Evolutionary conservation across 164 flowering plant species (phyloP).

Genomic region (Magnolia kwangsiensis): DNA sequence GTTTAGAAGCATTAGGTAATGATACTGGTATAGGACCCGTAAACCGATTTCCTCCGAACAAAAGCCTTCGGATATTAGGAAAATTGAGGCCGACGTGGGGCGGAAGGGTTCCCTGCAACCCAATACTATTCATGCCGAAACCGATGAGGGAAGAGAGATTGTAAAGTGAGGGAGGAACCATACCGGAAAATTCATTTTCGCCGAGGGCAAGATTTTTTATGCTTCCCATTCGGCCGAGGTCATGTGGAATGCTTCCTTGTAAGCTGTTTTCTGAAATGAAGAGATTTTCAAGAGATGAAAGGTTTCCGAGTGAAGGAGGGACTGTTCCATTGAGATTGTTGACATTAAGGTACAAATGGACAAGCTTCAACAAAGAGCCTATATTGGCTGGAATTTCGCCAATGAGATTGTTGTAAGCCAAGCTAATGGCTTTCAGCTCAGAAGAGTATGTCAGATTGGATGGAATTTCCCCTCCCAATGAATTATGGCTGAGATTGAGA

Average conservation of each 20-base stretch:
- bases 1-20: slow-evolving; percentile 1
- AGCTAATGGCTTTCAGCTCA: slow-evolving; percentile 3
- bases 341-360: neutral
- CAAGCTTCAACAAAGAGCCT: slow-evolving; percentile 25
- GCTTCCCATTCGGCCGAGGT: slow-evolving; percentile 15
- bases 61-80: slow-evolving; percentile 18
- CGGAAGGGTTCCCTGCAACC: slow-evolving; percentile 23
- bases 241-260: slow-evolving; percentile 25
- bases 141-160: slow-evolving; percentile 17
- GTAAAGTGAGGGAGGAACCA: slow-evolving; percentile 24
- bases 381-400: slow-evolving; percentile 27
- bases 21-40: neutral
- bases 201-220: slow-evolving; percentile 1
- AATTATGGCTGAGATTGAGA: slow-evolving; percentile 11
- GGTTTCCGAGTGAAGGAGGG: slow-evolving; percentile 37
- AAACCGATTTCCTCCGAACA: neutral
- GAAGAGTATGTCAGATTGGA: slow-evolving; percentile 11
- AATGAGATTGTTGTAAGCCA: slow-evolving; percentile 13
- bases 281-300: slow-evolving; percentile 24
- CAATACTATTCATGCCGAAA: neutral
- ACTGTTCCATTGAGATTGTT: slow-evolving; percentile 35
- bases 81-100: slow-evolving; percentile 20
- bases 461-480: slow-evolving; percentile 22
- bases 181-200: slow-evolving; percentile 20
- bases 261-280: slow-evolving; percentile 15